Percentiles rank a stretch among this genome's conserved stretches.
These are phyloP conservation scores for Acidomyces sp. DNA, from an alignment of 495 filamentous ascomycete species.

Conservation along the genomic window DNA sequence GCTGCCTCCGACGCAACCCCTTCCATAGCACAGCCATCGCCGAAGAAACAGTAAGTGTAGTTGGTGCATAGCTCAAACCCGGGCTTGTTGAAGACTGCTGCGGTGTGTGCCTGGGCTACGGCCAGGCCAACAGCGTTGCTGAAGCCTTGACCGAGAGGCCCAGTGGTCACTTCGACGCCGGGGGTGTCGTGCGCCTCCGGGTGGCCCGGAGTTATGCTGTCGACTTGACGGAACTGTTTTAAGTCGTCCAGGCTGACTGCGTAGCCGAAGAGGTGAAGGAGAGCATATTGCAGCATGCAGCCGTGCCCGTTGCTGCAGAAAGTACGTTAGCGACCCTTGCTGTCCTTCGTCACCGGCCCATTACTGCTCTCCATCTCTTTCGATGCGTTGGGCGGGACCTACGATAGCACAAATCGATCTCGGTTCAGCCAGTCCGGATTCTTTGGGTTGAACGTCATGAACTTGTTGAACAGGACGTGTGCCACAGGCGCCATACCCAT, in stretches of 20 bases:
- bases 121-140: constrained; percentile 92
- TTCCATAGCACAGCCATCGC: constrained; percentile 98
- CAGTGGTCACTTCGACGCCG: constrained; percentile 95
- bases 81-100: constrained; percentile 91
- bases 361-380: not conserved
- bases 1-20: constrained; percentile 89
- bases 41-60: constrained; percentile 93
- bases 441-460: constrained; percentile 99
- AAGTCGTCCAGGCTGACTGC: constrained; percentile 72
- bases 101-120: constrained; percentile 84
- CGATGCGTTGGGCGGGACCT: constrained; percentile 34
- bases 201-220: constrained; percentile 93
- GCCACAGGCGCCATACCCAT: constrained; percentile 98
- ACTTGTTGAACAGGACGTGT: constrained; percentile 96
- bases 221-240: constrained; percentile 75
- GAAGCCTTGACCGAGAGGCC: constrained; percentile 91
- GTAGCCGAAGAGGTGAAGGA: constrained; percentile 95
- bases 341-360: not conserved
- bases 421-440: constrained; percentile 94
- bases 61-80: constrained; percentile 85
- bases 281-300: constrained; percentile 98
- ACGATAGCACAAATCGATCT: constrained; percentile 98
- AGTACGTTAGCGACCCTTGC: constrained; percentile 15
- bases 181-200: constrained; percentile 94
- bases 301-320: constrained; percentile 79